Evolutionary conservation across 1,284 basidiomycete genomes (phyloP), one percentile per base, ranked within the genome.

Genomic region (Neonothopanus nambi): DNA sequence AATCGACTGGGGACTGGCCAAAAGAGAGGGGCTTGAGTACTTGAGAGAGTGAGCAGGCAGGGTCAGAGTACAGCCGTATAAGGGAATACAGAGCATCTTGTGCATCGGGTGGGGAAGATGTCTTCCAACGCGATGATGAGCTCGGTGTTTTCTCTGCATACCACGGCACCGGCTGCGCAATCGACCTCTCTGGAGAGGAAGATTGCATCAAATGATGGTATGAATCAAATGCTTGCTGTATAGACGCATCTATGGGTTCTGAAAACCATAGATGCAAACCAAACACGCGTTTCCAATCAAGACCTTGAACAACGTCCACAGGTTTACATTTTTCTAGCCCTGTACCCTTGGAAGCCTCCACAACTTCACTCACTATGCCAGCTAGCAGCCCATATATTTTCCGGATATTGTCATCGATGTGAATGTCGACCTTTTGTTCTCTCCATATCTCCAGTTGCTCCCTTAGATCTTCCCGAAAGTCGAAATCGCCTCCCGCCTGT

Each of bases 251-350:
- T 63, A 91, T 80, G 0, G 84, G 77, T 48, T 87, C 79, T 1
- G 85, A 87, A 68, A 89, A 98, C 97, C 97, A 99, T 13, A 99
- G 73, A 60, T 90, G 87, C 43, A 98, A 72, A 1, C 94, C 97
- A 63, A 99, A 91, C 0, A 89, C 87, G 13, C 95, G 85, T 70
- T 96, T 96, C 97, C 97, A 99, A 68, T 97, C 95, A 48, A 98
- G 72, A 1, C 84, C 89, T 50, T 85, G 76, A n/a, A 87, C 79
- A n/a, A 97, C 77, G 50, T 83, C 76, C 18, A 93, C 70, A 53
- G 91, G 86, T 1, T 78, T 68, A 62, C 82, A 81, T 21, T 77
- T 75, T 43, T 39, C 17, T 30, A 79, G 61, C 56, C 78, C 72
- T 56, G 76, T 70, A 61, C 87, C 73, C 67, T 76, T 69, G 54